Evolutionary conservation across 2,329 filamentous ascomycete genomes (phyloP), one percentile per base, ranked within the genome.

Genomic region (Ophiosphaerella korrae): DNA sequence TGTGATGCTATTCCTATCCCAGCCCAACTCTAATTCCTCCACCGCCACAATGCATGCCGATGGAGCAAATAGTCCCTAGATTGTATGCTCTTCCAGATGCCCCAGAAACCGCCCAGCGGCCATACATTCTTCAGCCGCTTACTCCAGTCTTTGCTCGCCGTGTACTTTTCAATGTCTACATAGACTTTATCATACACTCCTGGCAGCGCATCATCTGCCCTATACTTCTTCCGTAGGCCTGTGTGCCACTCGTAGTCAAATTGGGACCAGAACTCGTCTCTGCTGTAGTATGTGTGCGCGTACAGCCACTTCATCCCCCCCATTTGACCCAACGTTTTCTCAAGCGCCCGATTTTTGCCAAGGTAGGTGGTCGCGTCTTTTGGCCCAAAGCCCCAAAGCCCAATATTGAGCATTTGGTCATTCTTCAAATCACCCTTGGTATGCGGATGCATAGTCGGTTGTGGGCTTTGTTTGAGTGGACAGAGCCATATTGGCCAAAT

Each of bases 341-440:
- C 87, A 1, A 90, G 75, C 0, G 77, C 77, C 1, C 84, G 79
- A 67, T 89, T 89, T 42, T 78, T 74, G 1, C 64, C 60, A 7
- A 88, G 74, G 43, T 82, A 83, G 8, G 62, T 57, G 5, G 62
- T 52, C 6, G 60, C 59, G 13, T 72, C 60, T 76, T 7, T 76
- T 56, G 33, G 87, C 81, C 21, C 88, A 85, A 74, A 86, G 84
- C 90, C 90, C 90, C 90, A 96, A 16, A 95, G 82, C 24, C 83
- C 82, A 35, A 85, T 75, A 57, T 85, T 85, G 42, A 84, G 73
- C 60, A 82, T 76, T 66, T 71, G 64, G 12, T 68, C 65, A 13
- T 58, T 59, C 26, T 63, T 57, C 9, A 68, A 42, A 14, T 60
- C 50, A 18, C 63, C 64, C 36, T 66, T 72, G 1, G 67, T 68